Evolutionary conservation across 305 asterid species (phyloP).

Genomic region (Fraxinus velutina): DNA sequence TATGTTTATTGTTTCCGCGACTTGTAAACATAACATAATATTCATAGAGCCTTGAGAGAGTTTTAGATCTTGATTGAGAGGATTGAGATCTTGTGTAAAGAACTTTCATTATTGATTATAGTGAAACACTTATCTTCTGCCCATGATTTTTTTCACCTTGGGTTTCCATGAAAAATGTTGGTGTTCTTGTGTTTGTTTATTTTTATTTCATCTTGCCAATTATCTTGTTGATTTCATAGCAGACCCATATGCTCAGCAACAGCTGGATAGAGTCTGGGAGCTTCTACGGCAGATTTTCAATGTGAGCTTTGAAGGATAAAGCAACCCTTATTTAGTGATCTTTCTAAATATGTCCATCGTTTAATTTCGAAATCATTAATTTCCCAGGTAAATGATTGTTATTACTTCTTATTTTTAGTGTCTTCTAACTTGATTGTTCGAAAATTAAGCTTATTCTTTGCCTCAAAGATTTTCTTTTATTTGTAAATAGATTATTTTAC

Average conservation of each 20-base stretch:
- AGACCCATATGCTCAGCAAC: conserved; percentile 38
- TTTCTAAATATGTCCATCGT: not conserved
- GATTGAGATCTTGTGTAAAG: no score
- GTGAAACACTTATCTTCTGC: no score
- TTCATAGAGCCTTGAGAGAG: no score
- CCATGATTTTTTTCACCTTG: no score
- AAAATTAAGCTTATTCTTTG: not conserved
- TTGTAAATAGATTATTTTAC: not conserved
- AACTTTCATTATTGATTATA: no score
- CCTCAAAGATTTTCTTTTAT: not conserved
- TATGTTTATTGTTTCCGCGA: no score
- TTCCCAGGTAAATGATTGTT: not conserved
- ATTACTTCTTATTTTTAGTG: not conserved
- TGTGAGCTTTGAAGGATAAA: conserved; percentile 48
- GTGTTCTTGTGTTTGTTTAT: not conserved
- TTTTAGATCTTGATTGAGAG: no score
- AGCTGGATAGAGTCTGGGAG: conserved; percentile 43
- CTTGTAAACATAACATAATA: no score
- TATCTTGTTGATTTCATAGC: not conserved
- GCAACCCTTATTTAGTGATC: conserved; percentile 15
- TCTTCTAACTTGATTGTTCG: not conserved
- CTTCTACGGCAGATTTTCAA: conserved; percentile 76
- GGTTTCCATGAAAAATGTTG: no score
- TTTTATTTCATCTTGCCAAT: no score
- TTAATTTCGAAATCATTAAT: not conserved